Conservation (phyloP, 2,329 filamentous ascomycete species). For the Trichocomaceae sp. region DNA sequence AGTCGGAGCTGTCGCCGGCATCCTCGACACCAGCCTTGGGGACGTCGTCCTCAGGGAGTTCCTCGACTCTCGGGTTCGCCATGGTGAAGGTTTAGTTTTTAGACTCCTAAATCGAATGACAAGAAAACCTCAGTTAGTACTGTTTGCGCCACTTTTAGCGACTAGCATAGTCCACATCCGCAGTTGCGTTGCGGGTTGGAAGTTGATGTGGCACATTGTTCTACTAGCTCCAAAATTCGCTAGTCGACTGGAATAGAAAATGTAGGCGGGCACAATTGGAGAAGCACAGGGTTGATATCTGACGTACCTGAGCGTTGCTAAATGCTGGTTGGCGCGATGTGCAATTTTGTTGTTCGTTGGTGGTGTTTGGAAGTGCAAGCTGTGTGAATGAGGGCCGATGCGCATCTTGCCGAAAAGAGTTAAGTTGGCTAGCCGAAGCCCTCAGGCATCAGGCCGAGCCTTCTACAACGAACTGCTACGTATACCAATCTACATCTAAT, state of each 20-base stretch:
- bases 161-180: not conserved
- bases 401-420: conserved; percentile 36
- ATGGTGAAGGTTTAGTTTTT: conserved; percentile 49
- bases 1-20: conserved; percentile 47
- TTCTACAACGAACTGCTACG: no score
- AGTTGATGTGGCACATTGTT: not conserved
- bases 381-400: conserved; percentile 29
- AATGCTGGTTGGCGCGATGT: conserved; percentile 29
- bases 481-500: not conserved
- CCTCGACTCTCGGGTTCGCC: conserved; percentile 97
- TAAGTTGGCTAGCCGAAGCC: conserved; percentile 30
- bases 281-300: conserved; percentile 14
- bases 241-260: not conserved
- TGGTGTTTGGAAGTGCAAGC: conserved; percentile 30
- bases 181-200: not conserved
- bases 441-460: conserved; percentile 18
- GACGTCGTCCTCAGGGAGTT: conserved; percentile 81
- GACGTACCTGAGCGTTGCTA: conserved; percentile 32
- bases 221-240: not conserved
- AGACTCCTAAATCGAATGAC: not conserved
- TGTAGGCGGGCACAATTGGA: not conserved
- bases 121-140: not conserved
- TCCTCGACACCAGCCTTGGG: conserved; percentile 79
- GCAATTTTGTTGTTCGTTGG: conserved; percentile 32
- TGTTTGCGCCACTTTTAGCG: conserved; percentile 3